Base-by-base conservation (phyloP, 441 rosid species). In the Erodium trifolium region DNA sequence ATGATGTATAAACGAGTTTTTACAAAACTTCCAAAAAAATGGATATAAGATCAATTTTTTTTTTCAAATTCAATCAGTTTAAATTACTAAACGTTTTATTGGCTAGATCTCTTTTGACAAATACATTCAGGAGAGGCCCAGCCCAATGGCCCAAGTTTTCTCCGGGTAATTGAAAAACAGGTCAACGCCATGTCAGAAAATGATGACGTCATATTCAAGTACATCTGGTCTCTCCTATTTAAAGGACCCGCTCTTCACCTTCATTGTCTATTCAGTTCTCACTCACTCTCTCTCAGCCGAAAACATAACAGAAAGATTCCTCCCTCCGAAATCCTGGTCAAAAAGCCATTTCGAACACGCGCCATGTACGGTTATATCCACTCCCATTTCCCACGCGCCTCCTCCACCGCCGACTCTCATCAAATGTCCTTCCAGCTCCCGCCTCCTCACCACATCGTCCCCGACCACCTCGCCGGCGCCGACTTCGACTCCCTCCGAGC, bases 351-450 rank as follows among this genome's bases (percentile, higher is more conserved):
- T 34, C 37, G 3, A 34, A 4, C 62, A 7, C 62, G 62, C 62
- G 62, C 62, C 62, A 55, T 55, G 62, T 55, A 55, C 62, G 19
- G 37, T 34, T 5, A 34, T 34, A 2, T 34, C 37, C 37, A 45
- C 51, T 45, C 51, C 51, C 51, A 45, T 7, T 45, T 45, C 51
- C 51, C 51, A 45, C 51, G 51, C 63, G 31, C 63, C 63, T 23
- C 27, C 27, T 23, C 27, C 27, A 23, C 27, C 27, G 27, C 27
- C 27, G 37, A 34, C 37, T 34, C 63, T 9, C 63, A 17, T 8
- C 63, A 16, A 6, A 17, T 17, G 23, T 45, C 13, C 12, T 55
- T 55, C 11, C 62, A 17, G 62, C 17, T 55, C 62, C 62, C 62
- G 62, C 62, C 62, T 55, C 62, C 62, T 55, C 62, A 55, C 10